Conservation (phyloP, 345 rosid genomes). For the Melastoma malabathricum region DNA sequence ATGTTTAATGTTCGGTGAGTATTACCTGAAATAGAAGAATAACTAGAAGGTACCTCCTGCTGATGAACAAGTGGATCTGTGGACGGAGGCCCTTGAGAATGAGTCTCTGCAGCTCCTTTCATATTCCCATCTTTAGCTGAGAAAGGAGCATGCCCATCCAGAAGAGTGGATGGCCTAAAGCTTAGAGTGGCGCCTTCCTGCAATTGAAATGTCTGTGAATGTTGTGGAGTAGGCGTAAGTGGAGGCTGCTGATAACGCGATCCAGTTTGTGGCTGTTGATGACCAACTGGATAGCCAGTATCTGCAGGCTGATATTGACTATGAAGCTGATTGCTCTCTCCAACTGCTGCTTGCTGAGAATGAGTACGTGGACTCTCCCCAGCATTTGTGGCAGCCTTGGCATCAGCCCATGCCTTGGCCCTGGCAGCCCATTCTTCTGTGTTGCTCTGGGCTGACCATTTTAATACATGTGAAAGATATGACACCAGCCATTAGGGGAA, state of each 20-base stretch:
- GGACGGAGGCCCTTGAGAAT: slow-evolving; percentile 31
- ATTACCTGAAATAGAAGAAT: slow-evolving; percentile 99
- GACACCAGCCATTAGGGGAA: not conserved
- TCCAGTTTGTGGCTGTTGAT: slow-evolving; percentile 29
- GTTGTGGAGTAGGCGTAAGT: slow-evolving; percentile 27
- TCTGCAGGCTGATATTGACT: slow-evolving; percentile 34
- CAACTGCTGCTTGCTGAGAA: slow-evolving; percentile 30
- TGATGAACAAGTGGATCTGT: slow-evolving; percentile 57
- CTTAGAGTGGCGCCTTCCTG: slow-evolving; percentile 26
- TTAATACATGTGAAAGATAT: not conserved
- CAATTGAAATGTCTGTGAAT: slow-evolving; percentile 25
- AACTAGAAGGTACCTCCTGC: slow-evolving; percentile 99
- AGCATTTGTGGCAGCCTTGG: slow-evolving; percentile 42
- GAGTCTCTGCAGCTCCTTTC: slow-evolving; percentile 29
- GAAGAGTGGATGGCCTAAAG: slow-evolving; percentile 25
- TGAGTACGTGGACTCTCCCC: slow-evolving; percentile 43
- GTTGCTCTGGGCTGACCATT: slow-evolving; percentile 34
- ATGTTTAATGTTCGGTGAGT: slow-evolving; percentile 40
- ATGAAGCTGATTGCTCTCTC: slow-evolving; percentile 33
- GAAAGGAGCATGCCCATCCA: slow-evolving; percentile 31
- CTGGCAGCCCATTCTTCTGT: slow-evolving; percentile 90
- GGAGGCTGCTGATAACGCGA: slow-evolving; percentile 54
- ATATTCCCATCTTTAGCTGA: slow-evolving; percentile 27
- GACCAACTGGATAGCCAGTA: slow-evolving; percentile 46
- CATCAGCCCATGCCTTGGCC: slow-evolving; percentile 89